phyloP scores from a whole-genome alignment of 2,329 filamentous ascomycete species.

The Pleurostoma richardsiae region DNA sequence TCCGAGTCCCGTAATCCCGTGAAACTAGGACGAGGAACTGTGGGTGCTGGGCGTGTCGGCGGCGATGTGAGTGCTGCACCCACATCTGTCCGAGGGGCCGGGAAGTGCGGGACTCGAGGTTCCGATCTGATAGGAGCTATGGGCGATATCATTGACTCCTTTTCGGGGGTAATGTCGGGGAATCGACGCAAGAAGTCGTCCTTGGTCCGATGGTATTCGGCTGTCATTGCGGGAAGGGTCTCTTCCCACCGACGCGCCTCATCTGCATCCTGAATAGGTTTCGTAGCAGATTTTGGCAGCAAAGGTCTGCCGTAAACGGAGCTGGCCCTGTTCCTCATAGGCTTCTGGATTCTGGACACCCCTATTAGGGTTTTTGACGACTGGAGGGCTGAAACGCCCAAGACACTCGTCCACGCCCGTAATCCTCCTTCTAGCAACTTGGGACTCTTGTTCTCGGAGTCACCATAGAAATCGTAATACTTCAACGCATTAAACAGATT shows the following conservation, averaged over 20 bases:
- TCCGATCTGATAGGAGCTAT: background rate
- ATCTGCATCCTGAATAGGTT: constrained; percentile 66
- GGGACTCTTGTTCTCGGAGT: constrained; percentile 45
- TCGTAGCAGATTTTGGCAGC: constrained; percentile 40
- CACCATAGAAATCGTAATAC: constrained; percentile 66
- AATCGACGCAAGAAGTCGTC: constrained; percentile 83
- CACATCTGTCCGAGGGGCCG: no score
- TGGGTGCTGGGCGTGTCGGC: constrained; percentile 63
- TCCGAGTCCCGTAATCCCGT: constrained; percentile 58
- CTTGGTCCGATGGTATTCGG: constrained; percentile 54
- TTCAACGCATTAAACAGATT: constrained; percentile 74
- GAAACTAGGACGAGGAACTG: constrained; percentile 68
- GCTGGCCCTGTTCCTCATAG: background rate
- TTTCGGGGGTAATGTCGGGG: constrained; percentile 61
- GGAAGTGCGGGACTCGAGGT: no score
- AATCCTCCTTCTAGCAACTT: constrained; percentile 79
- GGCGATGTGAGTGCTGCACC: constrained; percentile 32
- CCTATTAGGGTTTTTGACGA: constrained; percentile 21
- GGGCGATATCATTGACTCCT: constrained; percentile 54
- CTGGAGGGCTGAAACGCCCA: constrained; percentile 62
- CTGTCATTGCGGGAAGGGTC: constrained; percentile 38
- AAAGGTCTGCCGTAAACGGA: background rate
- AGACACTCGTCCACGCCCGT: constrained; percentile 79
- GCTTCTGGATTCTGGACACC: background rate
- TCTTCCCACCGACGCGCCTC: constrained; percentile 81